phyloP scores from a whole-genome alignment of 2,329 filamentous ascomycete species.

The Graphilbum sp. region DNA sequence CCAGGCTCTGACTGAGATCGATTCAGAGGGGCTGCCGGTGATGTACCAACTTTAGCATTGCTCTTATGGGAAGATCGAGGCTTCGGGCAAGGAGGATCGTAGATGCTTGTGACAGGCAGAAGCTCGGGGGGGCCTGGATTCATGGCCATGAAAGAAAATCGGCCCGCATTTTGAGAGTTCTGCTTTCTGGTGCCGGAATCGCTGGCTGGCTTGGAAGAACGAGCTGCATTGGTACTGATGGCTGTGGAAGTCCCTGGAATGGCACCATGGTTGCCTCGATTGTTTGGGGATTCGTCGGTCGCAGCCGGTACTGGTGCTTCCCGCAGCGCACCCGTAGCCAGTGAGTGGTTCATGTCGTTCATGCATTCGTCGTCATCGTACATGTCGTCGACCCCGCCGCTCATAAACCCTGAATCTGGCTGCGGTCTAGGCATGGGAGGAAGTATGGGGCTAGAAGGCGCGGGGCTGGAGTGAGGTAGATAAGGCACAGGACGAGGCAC shows the following conservation, averaged over 20 bases:
- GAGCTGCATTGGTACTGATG: neutral
- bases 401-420: constrained; percentile 72
- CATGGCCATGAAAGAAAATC: constrained; percentile 22
- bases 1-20: constrained; percentile 9
- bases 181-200: constrained; percentile 12
- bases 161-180: constrained; percentile 10
- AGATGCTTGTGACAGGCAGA: constrained; percentile 25
- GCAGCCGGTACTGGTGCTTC: too few relatives aligned
- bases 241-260: neutral
- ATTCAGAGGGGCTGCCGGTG: constrained; percentile 3
- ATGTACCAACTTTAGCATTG: neutral
- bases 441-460: constrained; percentile 65
- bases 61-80: constrained; percentile 1
- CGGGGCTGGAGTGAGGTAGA: constrained; percentile 38
- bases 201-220: constrained; percentile 9
- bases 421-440: constrained; percentile 45
- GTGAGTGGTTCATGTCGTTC: constrained; percentile 2
- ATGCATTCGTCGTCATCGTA: constrained; percentile 42
- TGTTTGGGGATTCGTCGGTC: too few relatives aligned
- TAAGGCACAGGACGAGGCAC: constrained; percentile 46
- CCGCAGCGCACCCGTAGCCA: neutral
- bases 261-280: too few relatives aligned
- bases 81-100: constrained; percentile 18
- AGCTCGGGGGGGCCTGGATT: constrained; percentile 26
- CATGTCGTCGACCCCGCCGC: constrained; percentile 53